These are phyloP conservation scores for Ambrosiella beaveri DNA, from an alignment of 2,329 filamentous ascomycete genomes.

Conservation along the genomic window DNA sequence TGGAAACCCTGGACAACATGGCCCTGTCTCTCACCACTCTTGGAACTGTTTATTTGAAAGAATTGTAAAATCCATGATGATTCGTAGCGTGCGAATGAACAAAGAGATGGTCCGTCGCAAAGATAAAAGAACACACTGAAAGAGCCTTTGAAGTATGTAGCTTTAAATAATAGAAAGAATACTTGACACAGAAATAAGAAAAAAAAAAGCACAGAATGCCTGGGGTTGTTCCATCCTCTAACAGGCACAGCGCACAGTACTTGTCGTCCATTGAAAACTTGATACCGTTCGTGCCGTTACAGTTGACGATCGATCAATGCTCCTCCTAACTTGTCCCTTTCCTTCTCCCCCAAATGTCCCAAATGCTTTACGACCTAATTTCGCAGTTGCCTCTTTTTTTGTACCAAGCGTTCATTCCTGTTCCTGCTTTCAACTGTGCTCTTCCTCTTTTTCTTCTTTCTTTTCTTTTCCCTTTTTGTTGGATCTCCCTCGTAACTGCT, in stretches of 20 bases:
- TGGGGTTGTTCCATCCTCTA: background rate
- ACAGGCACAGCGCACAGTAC: background rate
- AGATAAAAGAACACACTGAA: too few species aligned
- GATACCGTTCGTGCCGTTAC: background rate
- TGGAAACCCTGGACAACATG: background rate
- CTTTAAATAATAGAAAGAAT: background rate
- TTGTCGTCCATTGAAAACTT: background rate
- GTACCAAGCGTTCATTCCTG: background rate
- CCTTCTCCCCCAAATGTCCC: background rate
- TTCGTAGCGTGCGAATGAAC: background rate
- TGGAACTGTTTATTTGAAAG: background rate
- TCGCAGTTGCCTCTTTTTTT: constrained; percentile 10
- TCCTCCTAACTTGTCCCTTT: background rate
- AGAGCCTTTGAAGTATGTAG: too few species aligned
- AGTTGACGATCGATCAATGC: background rate
- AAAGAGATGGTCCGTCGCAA: background rate
- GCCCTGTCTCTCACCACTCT: background rate
- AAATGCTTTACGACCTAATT: background rate
- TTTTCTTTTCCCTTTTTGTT: constrained; percentile 1
- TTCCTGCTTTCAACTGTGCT: constrained; percentile 13
- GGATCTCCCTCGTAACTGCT: constrained; percentile 13
- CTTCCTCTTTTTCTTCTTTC: constrained; percentile 8
- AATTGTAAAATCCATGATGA: background rate
- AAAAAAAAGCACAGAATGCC: background rate
- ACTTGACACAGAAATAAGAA: background rate